Conservation (phyloP, 208 protist species). For the Wallacemonas sp. region DNA sequence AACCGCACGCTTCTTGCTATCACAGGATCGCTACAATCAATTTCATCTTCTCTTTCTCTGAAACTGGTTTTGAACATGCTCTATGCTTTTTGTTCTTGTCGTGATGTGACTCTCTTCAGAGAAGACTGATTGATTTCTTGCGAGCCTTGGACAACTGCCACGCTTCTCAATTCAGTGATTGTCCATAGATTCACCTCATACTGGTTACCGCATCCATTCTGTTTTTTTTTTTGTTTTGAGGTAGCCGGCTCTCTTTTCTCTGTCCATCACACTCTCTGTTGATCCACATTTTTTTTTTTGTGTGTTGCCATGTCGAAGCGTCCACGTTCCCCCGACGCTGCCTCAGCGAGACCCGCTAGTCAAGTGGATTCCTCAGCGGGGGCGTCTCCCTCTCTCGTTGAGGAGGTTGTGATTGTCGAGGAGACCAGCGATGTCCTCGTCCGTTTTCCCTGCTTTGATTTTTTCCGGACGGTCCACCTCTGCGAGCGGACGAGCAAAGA, state of each 20-base stretch:
- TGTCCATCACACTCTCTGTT: background rate
- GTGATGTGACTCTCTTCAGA: too few relatives aligned
- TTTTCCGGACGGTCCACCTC: conserved; percentile 71
- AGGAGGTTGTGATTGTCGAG: conserved; percentile 51
- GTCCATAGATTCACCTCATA: too few relatives aligned
- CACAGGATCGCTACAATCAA: too few relatives aligned
- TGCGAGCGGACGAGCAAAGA: conserved; percentile 37
- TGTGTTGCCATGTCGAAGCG: conserved; percentile 11
- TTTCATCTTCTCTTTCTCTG: too few relatives aligned
- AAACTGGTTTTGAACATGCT: too few relatives aligned
- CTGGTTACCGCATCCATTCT: too few relatives aligned
- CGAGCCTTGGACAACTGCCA: too few relatives aligned
- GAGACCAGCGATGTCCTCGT: conserved; percentile 51
- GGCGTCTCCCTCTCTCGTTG: conserved; percentile 20
- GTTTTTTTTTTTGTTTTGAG: too few relatives aligned
- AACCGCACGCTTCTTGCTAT: too few relatives aligned
- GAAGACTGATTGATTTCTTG: too few relatives aligned
- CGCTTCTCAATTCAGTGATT: too few relatives aligned
- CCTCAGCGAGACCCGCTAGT: background rate
- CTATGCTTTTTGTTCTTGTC: too few relatives aligned
- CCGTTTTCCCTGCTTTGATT: conserved; percentile 83
- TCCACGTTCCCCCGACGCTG: background rate
- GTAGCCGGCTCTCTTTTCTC: conserved; percentile 24
- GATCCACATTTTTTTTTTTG: conserved; percentile 5
- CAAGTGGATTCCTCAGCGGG: background rate